Conservation (phyloP, 495 filamentous ascomycete species). For the Aspergillus avenaceus region DNA sequence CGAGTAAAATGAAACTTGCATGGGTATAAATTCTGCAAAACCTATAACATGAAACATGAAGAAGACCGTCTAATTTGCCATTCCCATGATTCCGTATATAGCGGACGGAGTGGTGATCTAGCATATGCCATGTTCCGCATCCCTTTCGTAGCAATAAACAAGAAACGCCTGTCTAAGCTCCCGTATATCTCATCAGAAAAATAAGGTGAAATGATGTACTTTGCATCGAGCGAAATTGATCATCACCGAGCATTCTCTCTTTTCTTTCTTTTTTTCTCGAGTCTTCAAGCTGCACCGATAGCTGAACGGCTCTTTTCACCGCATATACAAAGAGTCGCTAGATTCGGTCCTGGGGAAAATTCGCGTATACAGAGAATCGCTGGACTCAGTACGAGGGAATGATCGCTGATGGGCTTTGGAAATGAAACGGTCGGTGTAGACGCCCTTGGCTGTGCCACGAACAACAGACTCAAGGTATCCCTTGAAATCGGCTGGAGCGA, state of each 20-base stretch:
- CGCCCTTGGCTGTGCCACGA: slow-evolving; percentile 37
- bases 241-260: not conserved
- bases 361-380: slow-evolving; percentile 39
- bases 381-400: slow-evolving; percentile 43
- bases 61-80: slow-evolving; percentile 1
- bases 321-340: slow-evolving; percentile 40
- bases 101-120: not conserved
- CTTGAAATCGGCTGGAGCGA: slow-evolving; percentile 37
- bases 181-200: not conserved
- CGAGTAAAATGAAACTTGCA: not conserved
- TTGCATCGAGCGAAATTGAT: not conserved
- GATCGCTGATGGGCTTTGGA: slow-evolving; percentile 41
- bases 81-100: not conserved
- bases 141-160: not conserved
- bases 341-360: slow-evolving; percentile 42
- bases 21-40: not conserved
- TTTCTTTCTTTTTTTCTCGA: too few relatives aligned
- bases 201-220: not conserved
- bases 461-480: slow-evolving; percentile 40
- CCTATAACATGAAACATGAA: slow-evolving; percentile 5
- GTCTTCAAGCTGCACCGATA: not conserved
- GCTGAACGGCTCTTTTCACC: too few relatives aligned
- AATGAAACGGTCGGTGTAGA: slow-evolving; percentile 42
- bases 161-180: not conserved
- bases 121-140: not conserved